Evolutionary conservation across 2,329 filamentous ascomycete genomes (phyloP).

Genomic region (Monilinia vaccinii-corymbosi): DNA sequence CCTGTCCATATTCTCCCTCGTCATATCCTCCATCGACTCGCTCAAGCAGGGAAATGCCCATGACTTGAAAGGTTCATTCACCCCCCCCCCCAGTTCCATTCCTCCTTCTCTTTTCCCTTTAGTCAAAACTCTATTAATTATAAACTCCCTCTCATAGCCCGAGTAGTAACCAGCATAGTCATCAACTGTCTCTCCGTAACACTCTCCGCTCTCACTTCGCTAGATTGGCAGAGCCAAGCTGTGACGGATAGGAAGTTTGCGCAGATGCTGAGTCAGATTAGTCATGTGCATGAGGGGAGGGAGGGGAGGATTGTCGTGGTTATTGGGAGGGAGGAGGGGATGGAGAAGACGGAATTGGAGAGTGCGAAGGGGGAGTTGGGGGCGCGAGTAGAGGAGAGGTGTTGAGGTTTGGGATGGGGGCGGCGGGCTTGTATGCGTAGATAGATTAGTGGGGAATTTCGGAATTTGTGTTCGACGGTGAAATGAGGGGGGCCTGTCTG

Average conservation of each 20-base stretch:
- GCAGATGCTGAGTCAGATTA: constrained; percentile 15
- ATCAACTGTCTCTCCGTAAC: constrained; percentile 20
- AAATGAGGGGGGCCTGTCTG: not conserved
- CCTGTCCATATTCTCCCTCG: constrained; percentile 15
- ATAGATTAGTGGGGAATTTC: not conserved
- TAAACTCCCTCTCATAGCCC: constrained; percentile 10
- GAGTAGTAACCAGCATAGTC: constrained; percentile 19
- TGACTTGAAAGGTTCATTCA: constrained; percentile 11
- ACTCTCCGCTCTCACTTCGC: constrained; percentile 20
- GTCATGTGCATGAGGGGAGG: constrained; percentile 18
- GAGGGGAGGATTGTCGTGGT: constrained; percentile 15
- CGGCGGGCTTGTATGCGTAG: not conserved
- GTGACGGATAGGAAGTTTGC: constrained; percentile 22
- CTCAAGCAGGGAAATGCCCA: constrained; percentile 5
- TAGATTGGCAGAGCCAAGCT: constrained; percentile 21
- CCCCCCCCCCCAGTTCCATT: not conserved
- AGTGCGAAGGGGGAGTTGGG: no score
- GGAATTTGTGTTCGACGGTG: not conserved
- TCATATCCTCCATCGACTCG: constrained; percentile 17
- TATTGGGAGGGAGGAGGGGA: constrained; percentile 2
- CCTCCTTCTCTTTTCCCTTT: no score
- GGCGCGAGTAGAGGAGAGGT: not conserved
- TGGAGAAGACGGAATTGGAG: not conserved
- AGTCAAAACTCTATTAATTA: not conserved
- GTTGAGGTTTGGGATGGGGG: not conserved